Evolutionary conservation across 2,329 filamentous ascomycete species (phyloP), one percentile per base, ranked within the genome.

Genomic region (Xylaria sp.): DNA sequence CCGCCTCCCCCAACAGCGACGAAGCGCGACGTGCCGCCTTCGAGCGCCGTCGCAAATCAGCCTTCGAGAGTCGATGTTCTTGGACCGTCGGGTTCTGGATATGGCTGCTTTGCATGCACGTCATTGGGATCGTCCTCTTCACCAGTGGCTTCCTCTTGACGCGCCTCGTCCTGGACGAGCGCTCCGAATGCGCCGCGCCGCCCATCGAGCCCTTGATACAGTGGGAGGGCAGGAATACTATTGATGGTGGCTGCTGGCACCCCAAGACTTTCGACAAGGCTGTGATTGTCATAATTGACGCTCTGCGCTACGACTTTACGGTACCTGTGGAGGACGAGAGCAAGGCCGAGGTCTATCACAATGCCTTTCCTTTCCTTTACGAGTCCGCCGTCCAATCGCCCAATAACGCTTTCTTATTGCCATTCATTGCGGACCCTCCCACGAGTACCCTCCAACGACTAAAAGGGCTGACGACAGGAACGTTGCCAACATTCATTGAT

Each of bases 341-440:
- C 57, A 83, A 83, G 59, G 79, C 79, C 13, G 87, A 88, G 69
- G 83, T 91, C 68, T 99, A 93, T 79, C 94, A 97, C 80, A 92
- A 99, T 78, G 92, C 94, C 6, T 87, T 99, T 40, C 93, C 94
- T 0, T 88, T 97, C 62, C 83, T 98, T 31, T 91, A 97, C 82
- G 93, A 97, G 75, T 94, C 91, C 11, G 92, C 95, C 0, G 82
- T 90, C 66, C 83, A 88, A 66, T 85, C 88, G 56, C 96, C 96
- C 0, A 84, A 90, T 65, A 93, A 97, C 79, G 94, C 96, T 0
- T 93, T 99, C 77, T 84, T 99, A 57, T 86, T 94, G 31, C 96
- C 96, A 0, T 99, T 99, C 80, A 97, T 99, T 77, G 96, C 96
- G 46, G 96, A 99, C 77, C 95, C 96, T 42, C 96, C 96, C 6